These are phyloP conservation scores for Candida patagonica DNA, from an alignment of 805 yeast genomes.

Conservation along the genomic window DNA sequence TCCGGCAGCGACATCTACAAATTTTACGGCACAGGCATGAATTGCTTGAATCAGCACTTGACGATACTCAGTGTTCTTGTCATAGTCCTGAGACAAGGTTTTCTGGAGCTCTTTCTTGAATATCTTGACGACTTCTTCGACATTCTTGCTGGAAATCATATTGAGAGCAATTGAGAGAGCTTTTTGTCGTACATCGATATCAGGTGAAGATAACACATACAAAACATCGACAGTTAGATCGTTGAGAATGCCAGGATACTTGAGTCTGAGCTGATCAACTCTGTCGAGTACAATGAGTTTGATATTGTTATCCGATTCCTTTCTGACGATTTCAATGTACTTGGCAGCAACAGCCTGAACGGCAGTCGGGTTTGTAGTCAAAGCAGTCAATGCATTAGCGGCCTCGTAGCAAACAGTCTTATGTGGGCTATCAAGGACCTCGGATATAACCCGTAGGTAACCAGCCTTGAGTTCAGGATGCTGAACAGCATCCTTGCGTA, in stretches of 20 bases:
- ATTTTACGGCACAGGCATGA: slow-evolving; percentile 78
- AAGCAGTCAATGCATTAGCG: slow-evolving; percentile 63
- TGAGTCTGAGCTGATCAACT: slow-evolving; percentile 62
- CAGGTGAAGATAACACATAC: slow-evolving; percentile 79
- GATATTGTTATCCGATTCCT: slow-evolving; percentile 91
- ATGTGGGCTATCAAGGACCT: slow-evolving; percentile 59
- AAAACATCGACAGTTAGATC: slow-evolving; percentile 79
- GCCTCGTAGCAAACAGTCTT: slow-evolving; percentile 84
- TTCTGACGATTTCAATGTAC: slow-evolving; percentile 79
- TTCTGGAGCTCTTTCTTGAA: slow-evolving; percentile 83
- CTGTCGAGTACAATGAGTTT: slow-evolving; percentile 87
- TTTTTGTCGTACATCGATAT: slow-evolving; percentile 80
- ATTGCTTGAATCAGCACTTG: slow-evolving; percentile 81
- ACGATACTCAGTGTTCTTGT: slow-evolving; percentile 77
- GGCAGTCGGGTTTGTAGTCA: slow-evolving; percentile 50
- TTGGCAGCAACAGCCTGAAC: slow-evolving; percentile 67
- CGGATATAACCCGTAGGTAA: slow-evolving; percentile 64
- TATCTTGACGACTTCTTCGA: slow-evolving; percentile 85
- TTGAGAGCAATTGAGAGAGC: slow-evolving; percentile 79
- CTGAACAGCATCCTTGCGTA: slow-evolving; percentile 65
- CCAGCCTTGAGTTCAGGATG: slow-evolving; percentile 58
- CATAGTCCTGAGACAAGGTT: slow-evolving; percentile 61
- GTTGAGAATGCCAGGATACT: slow-evolving; percentile 74
- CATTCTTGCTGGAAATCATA: slow-evolving; percentile 77
- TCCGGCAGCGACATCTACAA: slow-evolving; percentile 82